phyloP scores from a whole-genome alignment of 768 basidiomycete species.

The Candolleomyces aberdarensis region DNA sequence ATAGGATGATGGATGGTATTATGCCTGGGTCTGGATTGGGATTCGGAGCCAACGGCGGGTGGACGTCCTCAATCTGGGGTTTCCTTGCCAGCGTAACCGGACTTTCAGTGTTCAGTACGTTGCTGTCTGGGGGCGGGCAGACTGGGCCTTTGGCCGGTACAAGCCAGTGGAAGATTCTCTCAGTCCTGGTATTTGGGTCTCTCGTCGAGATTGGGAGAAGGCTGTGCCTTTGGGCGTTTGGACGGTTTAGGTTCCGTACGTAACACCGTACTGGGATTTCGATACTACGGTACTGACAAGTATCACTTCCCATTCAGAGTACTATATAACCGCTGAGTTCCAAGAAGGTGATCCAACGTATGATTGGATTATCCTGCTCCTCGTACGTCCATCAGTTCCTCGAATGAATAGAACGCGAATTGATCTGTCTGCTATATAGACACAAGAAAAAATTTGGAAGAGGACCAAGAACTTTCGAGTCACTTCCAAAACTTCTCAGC shows the following conservation, averaged over 20 bases:
- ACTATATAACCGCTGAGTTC: constrained; percentile 37
- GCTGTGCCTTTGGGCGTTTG: constrained; percentile 29
- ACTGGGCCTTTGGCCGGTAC: too few relatives aligned
- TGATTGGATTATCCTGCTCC: constrained; percentile 39
- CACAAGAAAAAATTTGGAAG: constrained; percentile 41
- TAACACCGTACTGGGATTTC: neutral
- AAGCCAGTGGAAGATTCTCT: constrained; percentile 15
- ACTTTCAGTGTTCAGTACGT: neutral
- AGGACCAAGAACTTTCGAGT: constrained; percentile 40
- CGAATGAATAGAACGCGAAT: neutral
- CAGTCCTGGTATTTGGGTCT: constrained; percentile 31
- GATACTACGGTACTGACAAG: too few relatives aligned
- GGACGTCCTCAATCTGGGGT: neutral
- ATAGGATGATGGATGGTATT: too few relatives aligned
- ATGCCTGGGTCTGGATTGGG: too few relatives aligned
- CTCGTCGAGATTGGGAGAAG: constrained; percentile 37
- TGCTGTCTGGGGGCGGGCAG: neutral
- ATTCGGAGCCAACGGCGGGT: neutral
- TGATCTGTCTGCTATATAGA: constrained; percentile 21
- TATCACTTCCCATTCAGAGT: constrained; percentile 22
- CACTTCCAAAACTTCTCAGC: constrained; percentile 32
- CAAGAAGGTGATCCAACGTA: constrained; percentile 37
- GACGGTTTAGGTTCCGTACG: constrained; percentile 36
- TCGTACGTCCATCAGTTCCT: constrained; percentile 23
- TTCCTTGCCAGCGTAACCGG: neutral